These are phyloP conservation scores for Phaeosphaeria sp. DNA, from an alignment of 2,329 filamentous ascomycete species.

Conservation along the genomic window DNA sequence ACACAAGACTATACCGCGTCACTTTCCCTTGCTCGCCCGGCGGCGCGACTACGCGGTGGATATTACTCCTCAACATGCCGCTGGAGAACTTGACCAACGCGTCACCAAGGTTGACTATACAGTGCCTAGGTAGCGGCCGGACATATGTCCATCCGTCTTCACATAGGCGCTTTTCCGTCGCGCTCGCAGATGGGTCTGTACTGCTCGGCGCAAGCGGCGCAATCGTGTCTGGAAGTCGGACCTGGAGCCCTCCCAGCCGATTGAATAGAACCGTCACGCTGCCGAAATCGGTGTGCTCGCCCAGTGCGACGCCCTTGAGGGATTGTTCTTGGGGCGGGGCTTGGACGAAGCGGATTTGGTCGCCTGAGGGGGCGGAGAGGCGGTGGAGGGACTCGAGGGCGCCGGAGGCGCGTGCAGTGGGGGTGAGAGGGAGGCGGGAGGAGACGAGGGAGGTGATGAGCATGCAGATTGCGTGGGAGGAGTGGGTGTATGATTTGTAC, in stretches of 20 bases:
- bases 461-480: constrained; percentile 54
- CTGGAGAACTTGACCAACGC: constrained; percentile 55
- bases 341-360: constrained; percentile 62
- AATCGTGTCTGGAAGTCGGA: constrained; percentile 52
- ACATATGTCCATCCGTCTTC: constrained; percentile 59
- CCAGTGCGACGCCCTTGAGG: constrained; percentile 53
- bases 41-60: constrained; percentile 59
- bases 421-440: constrained; percentile 49
- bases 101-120: constrained; percentile 58
- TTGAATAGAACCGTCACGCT: constrained; percentile 64
- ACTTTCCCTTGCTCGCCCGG: constrained; percentile 52
- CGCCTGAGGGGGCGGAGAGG: constrained; percentile 52
- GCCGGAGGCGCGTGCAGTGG: not conserved
- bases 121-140: constrained; percentile 56
- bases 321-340: constrained; percentile 55
- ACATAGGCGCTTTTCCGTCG: constrained; percentile 19
- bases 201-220: constrained; percentile 1
- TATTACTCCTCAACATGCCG: constrained; percentile 49
- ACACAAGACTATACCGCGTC: constrained; percentile 60
- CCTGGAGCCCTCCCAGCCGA: constrained; percentile 61
- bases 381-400: constrained; percentile 51
- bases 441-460: constrained; percentile 56
- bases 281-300: constrained; percentile 65
- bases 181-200: not conserved
- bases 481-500: constrained; percentile 53